Evolutionary conservation across 2,329 filamentous ascomycete species (phyloP).

Genomic region (Fusarium metavorans): DNA sequence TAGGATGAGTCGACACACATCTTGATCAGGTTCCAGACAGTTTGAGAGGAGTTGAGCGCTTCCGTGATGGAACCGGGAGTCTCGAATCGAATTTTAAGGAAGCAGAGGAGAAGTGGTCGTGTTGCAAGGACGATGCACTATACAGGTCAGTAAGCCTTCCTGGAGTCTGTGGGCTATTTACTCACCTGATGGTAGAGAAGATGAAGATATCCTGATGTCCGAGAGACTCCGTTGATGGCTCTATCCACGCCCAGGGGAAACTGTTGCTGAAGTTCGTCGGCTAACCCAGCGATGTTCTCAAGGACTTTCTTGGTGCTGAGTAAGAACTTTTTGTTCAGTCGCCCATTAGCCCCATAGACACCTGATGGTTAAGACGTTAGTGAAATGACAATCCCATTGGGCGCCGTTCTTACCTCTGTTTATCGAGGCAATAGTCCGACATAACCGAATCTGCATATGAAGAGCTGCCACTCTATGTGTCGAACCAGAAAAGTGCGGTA

Average conservation of each 20-base stretch:
- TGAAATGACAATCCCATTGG: rapidly evolving
- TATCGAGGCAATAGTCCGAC: slow-evolving; percentile 46
- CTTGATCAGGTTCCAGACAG: slow-evolving; percentile 49
- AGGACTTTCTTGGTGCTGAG: slow-evolving; percentile 48
- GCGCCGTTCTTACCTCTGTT: slow-evolving; percentile 39
- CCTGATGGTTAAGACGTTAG: slow-evolving; percentile 16
- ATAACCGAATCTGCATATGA: slow-evolving; percentile 50
- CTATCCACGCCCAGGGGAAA: slow-evolving; percentile 48
- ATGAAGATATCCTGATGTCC: slow-evolving; percentile 49
- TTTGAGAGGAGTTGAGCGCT: slow-evolving; percentile 54
- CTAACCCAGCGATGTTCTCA: slow-evolving; percentile 43
- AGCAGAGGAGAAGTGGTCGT: slow-evolving; percentile 48
- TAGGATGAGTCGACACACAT: slow-evolving; percentile 52
- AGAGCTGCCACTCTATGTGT: slow-evolving; percentile 44
- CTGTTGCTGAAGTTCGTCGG: slow-evolving; percentile 46
- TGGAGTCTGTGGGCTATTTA: neutral
- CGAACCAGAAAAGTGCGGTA: slow-evolving; percentile 47
- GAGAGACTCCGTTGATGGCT: slow-evolving; percentile 48
- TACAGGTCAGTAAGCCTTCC: neutral
- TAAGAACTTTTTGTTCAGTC: slow-evolving; percentile 48
- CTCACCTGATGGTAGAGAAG: slow-evolving; percentile 50
- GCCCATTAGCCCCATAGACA: slow-evolving; percentile 47
- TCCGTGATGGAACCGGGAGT: slow-evolving; percentile 38
- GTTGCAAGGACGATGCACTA: slow-evolving; percentile 51
- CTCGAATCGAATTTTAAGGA: slow-evolving; percentile 48